A percentile compares a stretch with the other conserved stretches of the same genome.
Conservation (phyloP, 164 flowering plant species). For the Dillenia turbinata region DNA sequence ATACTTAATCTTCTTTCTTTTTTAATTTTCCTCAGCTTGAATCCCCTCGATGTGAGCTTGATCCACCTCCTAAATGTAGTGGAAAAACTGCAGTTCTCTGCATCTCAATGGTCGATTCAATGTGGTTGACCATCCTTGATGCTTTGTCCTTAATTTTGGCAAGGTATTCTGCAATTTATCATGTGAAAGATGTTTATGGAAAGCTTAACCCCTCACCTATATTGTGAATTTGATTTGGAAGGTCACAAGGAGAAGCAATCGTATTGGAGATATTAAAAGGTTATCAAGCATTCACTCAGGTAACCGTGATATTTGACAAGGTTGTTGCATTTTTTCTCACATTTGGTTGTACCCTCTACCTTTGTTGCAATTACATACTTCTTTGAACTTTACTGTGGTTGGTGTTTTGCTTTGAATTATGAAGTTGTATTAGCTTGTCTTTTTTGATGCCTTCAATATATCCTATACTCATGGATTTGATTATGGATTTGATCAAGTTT, state of each 20-base stretch:
- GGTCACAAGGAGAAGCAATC: conserved; percentile 99
- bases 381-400: too few relatives aligned
- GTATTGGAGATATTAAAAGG: conserved; percentile 93
- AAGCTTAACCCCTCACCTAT: neutral
- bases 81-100: conserved; percentile 81
- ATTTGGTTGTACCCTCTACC: too few relatives aligned
- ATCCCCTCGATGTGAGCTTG: conserved; percentile 80
- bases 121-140: conserved; percentile 95
- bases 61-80: conserved; percentile 47
- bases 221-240: conserved; percentile 23
- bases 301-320: conserved; percentile 11
- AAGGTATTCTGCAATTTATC: conserved; percentile 41
- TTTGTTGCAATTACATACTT: too few relatives aligned
- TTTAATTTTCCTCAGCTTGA: conserved; percentile 62
- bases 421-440: too few relatives aligned
- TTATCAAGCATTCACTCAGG: conserved; percentile 99
- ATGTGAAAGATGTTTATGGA: neutral
- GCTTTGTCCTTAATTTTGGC: conserved; percentile 84
- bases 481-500: too few relatives aligned
- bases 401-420: too few relatives aligned
- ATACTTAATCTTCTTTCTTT: neutral
- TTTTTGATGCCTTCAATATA: too few relatives aligned
- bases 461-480: too few relatives aligned
- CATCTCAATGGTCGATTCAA: conserved; percentile 86
- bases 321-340: too few relatives aligned